Evolutionary conservation across 768 basidiomycete species (phyloP), one percentile per base, ranked within the genome.

Genomic region (Xerocomus spinulosus): DNA sequence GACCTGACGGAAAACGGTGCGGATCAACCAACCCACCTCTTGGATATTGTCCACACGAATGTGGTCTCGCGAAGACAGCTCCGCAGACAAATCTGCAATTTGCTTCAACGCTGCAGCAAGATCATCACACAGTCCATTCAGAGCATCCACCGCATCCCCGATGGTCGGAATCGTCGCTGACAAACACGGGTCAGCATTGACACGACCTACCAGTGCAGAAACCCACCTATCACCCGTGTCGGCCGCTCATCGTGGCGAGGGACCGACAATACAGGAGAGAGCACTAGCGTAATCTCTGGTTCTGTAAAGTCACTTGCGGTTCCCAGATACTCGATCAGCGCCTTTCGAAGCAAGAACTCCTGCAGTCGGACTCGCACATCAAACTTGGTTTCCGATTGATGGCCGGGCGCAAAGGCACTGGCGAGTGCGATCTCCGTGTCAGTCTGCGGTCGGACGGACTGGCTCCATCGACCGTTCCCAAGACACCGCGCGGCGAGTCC

Each of bases 251-350:
- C 80, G 6, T 77, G 73, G 48, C 77, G 73, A 4, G 81, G 75
- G 4, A 73, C 72, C 8, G 77, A 76, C 26, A 80, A 75, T 3
- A 85, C 71, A 0, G 88, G 84, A 0, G 87, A 87, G 4, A 92
- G 66, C 8, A 88, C 76, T 13, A 87, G 69, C 1, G 78, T 80
- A 26, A 91, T 84, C 49, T 87, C 85, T 14, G 83, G 79, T 56
- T 90, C 87, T 78, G 83, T 85, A 53, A 85, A 87, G 54, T 86
- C 80, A 61, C 85, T 85, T 2, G 85, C 78, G 3, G 77, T 70
- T 8, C 87, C 86, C 10, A 88, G 70, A 57, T 91, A 91, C 14
- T 76, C 70, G 46, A 85, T 72, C 23, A 88, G 61, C 20, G 77
- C 75, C 58, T 83, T 82, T 21, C 79, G 75, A 40, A 91, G 69